A percentile compares a stretch with the other conserved stretches of the same genome.
These are phyloP conservation scores for Rubroshorea leprosula DNA, from an alignment of 345 rosid genomes.

Conservation along the genomic window DNA sequence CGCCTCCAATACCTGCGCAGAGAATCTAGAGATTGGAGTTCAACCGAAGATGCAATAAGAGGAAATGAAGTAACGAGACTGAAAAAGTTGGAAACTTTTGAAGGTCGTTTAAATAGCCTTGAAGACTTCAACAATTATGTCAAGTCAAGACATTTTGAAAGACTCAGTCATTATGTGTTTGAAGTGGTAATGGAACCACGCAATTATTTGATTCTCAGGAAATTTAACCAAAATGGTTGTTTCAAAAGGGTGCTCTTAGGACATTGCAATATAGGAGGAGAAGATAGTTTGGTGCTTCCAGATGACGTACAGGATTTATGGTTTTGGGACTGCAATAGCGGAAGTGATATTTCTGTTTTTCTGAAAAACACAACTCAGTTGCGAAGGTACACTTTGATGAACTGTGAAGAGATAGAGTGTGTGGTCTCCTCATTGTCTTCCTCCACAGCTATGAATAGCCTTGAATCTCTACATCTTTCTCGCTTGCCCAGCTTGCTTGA, in stretches of 20 bases:
- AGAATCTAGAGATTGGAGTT: not conserved
- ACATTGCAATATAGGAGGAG: not conserved
- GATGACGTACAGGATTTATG: not conserved
- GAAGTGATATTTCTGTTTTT: not conserved
- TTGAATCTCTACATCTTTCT: not conserved
- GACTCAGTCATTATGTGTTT: not conserved
- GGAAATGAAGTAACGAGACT: slow-evolving; percentile 10
- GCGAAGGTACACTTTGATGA: not conserved
- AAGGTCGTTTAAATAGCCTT: not conserved
- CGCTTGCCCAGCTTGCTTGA: not conserved
- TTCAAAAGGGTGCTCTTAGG: not conserved
- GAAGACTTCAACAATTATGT: not conserved
- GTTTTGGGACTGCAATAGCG: not conserved
- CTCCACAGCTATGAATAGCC: not conserved
- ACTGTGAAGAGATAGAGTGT: not conserved
- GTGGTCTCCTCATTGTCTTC: not conserved
- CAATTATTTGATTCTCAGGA: not conserved
- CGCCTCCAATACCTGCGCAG: slow-evolving; percentile 9
- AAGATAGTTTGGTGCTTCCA: not conserved
- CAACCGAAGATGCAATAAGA: not conserved
- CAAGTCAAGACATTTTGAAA: not conserved
- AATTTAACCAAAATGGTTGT: not conserved
- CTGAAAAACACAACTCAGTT: not conserved
- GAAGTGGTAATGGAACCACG: no score
- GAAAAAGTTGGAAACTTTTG: slow-evolving; percentile 7